Evolutionary conservation across 345 rosid genomes (phyloP).

Genomic region (Populus simonii): DNA sequence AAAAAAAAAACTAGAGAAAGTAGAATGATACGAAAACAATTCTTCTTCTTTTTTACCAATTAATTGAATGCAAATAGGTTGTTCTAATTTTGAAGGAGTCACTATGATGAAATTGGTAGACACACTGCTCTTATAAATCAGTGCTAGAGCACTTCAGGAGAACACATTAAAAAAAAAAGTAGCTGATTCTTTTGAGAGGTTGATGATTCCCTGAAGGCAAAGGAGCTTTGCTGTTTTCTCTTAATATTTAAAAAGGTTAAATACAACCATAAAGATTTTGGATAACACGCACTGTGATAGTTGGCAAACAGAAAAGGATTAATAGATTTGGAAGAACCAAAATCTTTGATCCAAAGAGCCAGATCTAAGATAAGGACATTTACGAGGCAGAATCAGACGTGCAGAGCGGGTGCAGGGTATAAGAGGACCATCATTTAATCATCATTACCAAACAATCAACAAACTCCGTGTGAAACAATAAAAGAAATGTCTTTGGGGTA

Average conservation of each 20-base stretch:
- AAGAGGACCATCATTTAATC: neutral
- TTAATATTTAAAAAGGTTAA: neutral
- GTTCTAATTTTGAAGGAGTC: neutral
- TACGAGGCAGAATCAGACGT: neutral
- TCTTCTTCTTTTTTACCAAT: neutral
- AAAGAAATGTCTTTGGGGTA: neutral
- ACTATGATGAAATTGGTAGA: conserved; percentile 4
- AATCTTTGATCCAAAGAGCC: neutral
- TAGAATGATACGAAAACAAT: neutral
- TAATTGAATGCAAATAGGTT: neutral
- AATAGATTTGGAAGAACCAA: neutral
- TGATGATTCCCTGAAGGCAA: neutral
- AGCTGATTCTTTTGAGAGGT: neutral
- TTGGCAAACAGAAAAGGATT: neutral
- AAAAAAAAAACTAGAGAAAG: neutral
- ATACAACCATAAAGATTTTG: neutral
- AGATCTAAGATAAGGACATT: neutral
- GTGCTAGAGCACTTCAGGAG: conserved; percentile 13
- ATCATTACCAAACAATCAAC: neutral
- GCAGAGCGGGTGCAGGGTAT: neutral
- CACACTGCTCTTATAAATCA: conserved; percentile 12
- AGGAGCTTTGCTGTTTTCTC: neutral
- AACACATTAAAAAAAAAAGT: neutral
- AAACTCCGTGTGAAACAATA: neutral
- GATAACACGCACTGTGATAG: neutral